These are phyloP conservation scores for Backusella tuberculispora DNA, from an alignment of 192 early-diverging fungal species.

Conservation along the genomic window DNA sequence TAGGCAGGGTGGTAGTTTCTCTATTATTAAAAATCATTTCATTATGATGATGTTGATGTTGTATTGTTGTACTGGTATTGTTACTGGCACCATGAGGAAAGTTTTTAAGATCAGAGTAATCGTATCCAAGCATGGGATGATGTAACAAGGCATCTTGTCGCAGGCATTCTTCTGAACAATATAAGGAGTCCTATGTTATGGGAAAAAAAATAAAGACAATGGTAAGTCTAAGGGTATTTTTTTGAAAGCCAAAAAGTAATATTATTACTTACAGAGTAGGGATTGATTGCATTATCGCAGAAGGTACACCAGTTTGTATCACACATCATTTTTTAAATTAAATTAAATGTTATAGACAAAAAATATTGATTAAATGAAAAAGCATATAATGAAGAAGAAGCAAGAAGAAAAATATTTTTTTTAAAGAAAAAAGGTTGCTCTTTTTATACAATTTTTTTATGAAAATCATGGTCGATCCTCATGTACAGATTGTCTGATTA, in stretches of 20 bases:
- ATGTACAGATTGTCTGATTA: conserved; percentile 2
- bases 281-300: conserved; percentile 31
- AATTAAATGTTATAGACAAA: not conserved
- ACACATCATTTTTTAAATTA: conserved; percentile 17
- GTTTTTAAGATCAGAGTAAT: conserved; percentile 32
- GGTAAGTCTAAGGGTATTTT: not conserved
- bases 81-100: conserved; percentile 46
- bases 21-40: not conserved
- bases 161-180: conserved; percentile 41
- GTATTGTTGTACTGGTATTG: not conserved
- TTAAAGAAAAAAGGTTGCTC: not conserved
- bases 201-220: not conserved
- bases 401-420: not conserved
- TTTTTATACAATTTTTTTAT: conserved; percentile 8
- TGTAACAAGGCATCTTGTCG: conserved; percentile 29
- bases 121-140: conserved; percentile 37
- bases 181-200: conserved; percentile 31
- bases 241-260: not conserved
- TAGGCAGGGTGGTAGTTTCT: not conserved
- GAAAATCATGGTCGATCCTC: conserved; percentile 13
- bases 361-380: not conserved
- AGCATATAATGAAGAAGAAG: conserved; percentile 1
- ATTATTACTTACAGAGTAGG: conserved; percentile 25
- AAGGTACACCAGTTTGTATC: conserved; percentile 35
- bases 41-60: not conserved